Conservation (phyloP, 371 early-diverging fungal genomes). For the Zychaea mexicana region DNA sequence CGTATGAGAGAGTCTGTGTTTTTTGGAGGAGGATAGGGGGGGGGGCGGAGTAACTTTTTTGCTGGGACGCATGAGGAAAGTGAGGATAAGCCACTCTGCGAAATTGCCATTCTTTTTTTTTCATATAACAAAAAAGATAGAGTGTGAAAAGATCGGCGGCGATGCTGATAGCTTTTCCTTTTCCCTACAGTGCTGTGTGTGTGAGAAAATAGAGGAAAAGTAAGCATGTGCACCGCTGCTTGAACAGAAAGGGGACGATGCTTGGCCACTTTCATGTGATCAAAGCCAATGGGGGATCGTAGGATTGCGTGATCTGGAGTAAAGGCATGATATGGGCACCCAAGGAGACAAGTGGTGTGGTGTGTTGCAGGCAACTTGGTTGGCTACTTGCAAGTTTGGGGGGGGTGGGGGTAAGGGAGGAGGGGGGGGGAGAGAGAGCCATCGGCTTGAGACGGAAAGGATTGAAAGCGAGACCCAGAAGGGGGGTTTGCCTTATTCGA, state of each 20-base stretch:
- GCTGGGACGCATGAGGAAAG: background rate
- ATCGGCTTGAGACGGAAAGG: background rate
- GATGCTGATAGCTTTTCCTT: background rate
- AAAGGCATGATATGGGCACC: background rate
- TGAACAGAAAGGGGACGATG: background rate
- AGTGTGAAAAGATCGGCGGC: background rate
- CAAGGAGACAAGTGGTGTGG: background rate
- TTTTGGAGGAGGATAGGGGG: too few species aligned
- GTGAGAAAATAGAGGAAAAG: background rate
- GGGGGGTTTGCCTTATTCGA: background rate
- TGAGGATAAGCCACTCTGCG: background rate
- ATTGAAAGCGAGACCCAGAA: conserved; percentile 5
- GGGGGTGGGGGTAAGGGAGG: background rate
- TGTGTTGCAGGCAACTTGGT: too few species aligned
- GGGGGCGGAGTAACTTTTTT: background rate
- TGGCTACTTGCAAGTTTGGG: background rate
- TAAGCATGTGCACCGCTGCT: too few species aligned
- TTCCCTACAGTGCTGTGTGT: background rate
- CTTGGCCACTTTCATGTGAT: background rate
- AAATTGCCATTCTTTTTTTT: background rate
- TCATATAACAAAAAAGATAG: background rate
- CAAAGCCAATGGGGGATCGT: background rate
- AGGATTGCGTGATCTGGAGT: background rate
- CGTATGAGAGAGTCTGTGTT: too few species aligned
- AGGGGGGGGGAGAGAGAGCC: background rate